phyloP scores from a whole-genome alignment of 176 grass and related monocot species.

The Oryza meridionalis region DNA sequence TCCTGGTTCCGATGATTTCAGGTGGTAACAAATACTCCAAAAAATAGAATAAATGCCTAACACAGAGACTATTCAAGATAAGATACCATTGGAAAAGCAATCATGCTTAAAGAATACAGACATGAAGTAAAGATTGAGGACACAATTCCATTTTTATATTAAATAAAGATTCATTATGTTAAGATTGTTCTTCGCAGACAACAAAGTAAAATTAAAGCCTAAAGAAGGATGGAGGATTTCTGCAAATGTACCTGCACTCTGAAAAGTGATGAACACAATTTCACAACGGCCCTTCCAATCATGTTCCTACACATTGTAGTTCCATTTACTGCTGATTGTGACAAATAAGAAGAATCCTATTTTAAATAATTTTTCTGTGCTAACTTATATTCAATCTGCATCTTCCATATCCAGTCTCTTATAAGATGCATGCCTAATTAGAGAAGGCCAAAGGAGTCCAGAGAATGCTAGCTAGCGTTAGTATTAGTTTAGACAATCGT shows the following conservation, averaged over 20 bases:
- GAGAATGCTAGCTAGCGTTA: neutral
- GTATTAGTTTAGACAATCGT: neutral
- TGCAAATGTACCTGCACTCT: too few species aligned
- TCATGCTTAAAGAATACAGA: neutral
- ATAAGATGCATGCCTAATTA: neutral
- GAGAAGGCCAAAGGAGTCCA: neutral
- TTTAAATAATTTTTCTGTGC: neutral
- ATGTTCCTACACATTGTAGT: constrained; percentile 61
- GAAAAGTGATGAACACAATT: constrained; percentile 71
- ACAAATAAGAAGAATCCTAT: neutral
- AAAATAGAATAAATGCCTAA: neutral
- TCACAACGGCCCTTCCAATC: constrained; percentile 86
- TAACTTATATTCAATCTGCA: constrained; percentile 1
- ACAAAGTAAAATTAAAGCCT: too few species aligned
- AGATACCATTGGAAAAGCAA: neutral
- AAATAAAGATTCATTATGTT: too few species aligned
- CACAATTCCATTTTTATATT: too few species aligned
- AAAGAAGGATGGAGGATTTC: too few species aligned
- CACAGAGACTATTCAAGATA: neutral
- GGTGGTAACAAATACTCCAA: neutral
- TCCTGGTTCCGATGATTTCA: constrained; percentile 54
- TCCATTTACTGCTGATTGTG: neutral
- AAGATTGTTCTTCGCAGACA: too few species aligned
- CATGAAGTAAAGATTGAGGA: neutral
- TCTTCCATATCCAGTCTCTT: constrained; percentile 1